Percentiles rank a stretch among this genome's conserved stretches.
Conservation (phyloP, 768 basidiomycete genomes). For the Tubosaeta brunneosetosa region DNA sequence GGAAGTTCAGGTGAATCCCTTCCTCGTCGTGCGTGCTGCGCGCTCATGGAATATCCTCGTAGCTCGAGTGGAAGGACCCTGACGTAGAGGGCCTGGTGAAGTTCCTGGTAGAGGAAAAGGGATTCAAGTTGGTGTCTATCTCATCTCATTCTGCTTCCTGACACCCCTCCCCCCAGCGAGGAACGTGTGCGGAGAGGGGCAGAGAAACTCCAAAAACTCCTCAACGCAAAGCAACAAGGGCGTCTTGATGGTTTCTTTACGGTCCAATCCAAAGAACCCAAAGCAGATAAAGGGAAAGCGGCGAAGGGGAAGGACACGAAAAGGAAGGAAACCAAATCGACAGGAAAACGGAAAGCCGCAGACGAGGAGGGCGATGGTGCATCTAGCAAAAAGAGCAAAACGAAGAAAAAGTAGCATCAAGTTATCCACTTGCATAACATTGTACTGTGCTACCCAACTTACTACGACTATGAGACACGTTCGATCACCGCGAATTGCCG, state of each 20-base stretch:
- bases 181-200: conserved; percentile 95
- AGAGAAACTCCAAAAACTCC: conserved; percentile 83
- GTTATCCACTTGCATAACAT: background rate
- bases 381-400: conserved; percentile 39
- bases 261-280: conserved; percentile 55
- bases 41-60: conserved; percentile 3
- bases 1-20: conserved; percentile 66
- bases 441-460: conserved; percentile 6
- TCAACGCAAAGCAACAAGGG: conserved; percentile 92
- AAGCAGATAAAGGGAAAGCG: conserved; percentile 44
- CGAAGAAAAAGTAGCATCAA: conserved; percentile 30
- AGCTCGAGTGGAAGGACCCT: conserved; percentile 94
- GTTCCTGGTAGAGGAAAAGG: conserved; percentile 91
- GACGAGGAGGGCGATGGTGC: conserved; percentile 33
- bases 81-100: conserved; percentile 91
- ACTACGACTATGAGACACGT: too few relatives aligned
- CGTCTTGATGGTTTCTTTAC: conserved; percentile 95
- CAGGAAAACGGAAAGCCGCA: conserved; percentile 27
- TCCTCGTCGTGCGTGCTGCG: background rate
- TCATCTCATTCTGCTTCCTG: background rate
- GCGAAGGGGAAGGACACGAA: conserved; percentile 38
- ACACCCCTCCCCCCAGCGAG: conserved; percentile 52
- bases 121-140: conserved; percentile 70
- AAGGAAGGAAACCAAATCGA: conserved; percentile 11
- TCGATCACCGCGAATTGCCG: too few relatives aligned